phyloP scores from a whole-genome alignment of 2,329 filamentous ascomycete genomes.

The Neospermospora avenae region DNA sequence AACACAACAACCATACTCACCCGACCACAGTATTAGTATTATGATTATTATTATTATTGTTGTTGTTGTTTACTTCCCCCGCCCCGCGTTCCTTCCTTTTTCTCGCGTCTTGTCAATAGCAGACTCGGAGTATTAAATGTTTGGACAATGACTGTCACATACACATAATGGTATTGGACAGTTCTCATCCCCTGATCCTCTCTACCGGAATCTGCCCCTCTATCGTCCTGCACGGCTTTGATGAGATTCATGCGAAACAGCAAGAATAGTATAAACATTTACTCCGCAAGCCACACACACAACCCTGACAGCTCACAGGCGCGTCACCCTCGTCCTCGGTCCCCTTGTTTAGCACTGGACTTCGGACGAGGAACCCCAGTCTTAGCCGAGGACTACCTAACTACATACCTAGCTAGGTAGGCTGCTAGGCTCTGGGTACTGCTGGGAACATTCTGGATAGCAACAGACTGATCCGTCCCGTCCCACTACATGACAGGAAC shows the following conservation, averaged over 20 bases:
- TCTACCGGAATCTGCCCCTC: background rate
- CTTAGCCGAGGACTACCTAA: background rate
- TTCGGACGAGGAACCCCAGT: background rate
- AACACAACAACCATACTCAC: background rate
- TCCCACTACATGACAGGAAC: background rate
- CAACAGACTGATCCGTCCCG: background rate
- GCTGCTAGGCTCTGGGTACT: no score
- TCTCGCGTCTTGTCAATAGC: constrained; percentile 11
- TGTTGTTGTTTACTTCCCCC: constrained; percentile 4
- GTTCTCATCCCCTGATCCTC: background rate
- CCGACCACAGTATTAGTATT: background rate
- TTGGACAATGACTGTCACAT: constrained; percentile 6
- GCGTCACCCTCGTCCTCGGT: constrained; percentile 15
- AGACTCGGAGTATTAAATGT: constrained; percentile 11
- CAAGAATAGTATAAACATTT: background rate
- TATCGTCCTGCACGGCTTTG: constrained; percentile 15
- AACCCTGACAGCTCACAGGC: constrained; percentile 1
- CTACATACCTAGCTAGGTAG: background rate
- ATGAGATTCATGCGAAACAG: constrained; percentile 25
- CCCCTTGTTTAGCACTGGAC: constrained; percentile 1
- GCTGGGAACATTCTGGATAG: no score
- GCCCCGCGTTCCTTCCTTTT: background rate
- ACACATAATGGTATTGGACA: constrained; percentile 8
- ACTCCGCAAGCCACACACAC: background rate
- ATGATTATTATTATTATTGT: background rate